Evolutionary conservation across 495 filamentous ascomycete species (phyloP).

Genomic region (Penicillium bialowiezense): DNA sequence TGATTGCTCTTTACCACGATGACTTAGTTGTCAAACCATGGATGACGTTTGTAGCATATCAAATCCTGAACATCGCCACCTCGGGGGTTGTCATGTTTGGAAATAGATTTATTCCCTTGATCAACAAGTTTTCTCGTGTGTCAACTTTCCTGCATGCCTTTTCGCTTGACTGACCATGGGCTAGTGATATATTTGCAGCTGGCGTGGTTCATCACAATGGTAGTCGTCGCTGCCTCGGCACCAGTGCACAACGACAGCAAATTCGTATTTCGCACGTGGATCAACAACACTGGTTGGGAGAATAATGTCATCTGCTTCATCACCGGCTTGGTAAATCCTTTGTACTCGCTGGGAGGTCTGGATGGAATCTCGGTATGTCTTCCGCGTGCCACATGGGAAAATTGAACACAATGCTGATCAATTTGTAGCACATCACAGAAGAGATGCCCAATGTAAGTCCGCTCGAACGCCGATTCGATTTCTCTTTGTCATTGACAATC

Average conservation of each 20-base stretch:
- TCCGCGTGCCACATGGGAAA: too few relatives aligned
- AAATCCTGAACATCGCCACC: slow-evolving; percentile 31
- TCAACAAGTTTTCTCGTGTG: slow-evolving; percentile 39
- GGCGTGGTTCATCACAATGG: slow-evolving; percentile 65
- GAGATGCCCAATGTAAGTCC: slow-evolving; percentile 64
- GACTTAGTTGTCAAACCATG: slow-evolving; percentile 34
- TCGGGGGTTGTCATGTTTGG: slow-evolving; percentile 34
- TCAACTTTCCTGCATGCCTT: neutral
- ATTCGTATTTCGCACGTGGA: slow-evolving; percentile 64
- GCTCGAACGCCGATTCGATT: slow-evolving; percentile 5
- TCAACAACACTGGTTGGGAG: slow-evolving; percentile 65
- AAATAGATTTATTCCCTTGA: slow-evolving; percentile 32
- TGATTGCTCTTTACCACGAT: slow-evolving; percentile 35
- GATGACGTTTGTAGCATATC: slow-evolving; percentile 38
- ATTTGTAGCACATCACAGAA: slow-evolving; percentile 67
- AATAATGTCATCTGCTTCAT: slow-evolving; percentile 72
- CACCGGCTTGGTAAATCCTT: slow-evolving; percentile 71
- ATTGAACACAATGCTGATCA: neutral
- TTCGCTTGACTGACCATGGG: neutral
- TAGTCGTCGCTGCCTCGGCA: slow-evolving; percentile 60
- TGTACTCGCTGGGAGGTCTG: slow-evolving; percentile 73
- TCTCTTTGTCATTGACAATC: neutral
- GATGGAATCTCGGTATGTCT: slow-evolving; percentile 47
- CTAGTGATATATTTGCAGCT: slow-evolving; percentile 58
- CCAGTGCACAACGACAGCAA: slow-evolving; percentile 52